Base-by-base conservation (phyloP, 805 yeast species). In the Wickerhamiella hasegawae region DNA sequence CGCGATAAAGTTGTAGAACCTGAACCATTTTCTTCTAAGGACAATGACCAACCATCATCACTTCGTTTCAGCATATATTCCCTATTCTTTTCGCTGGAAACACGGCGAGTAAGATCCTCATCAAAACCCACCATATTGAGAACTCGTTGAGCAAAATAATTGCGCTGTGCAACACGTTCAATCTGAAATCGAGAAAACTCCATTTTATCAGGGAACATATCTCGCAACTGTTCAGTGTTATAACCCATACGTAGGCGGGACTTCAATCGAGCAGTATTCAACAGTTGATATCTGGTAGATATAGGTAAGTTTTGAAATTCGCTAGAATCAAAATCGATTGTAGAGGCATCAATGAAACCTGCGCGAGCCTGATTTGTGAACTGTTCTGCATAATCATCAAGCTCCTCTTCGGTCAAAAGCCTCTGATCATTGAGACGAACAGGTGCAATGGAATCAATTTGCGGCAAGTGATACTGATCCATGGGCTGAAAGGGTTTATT, bases 171-270 rank as follows among this genome's bases (percentile, higher is more conserved):
- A 1, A 90, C 97, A 70, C 87, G 80, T 46, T 80, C 74, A 41
- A 90, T 81, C 54, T 90, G 99, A 54, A 90, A 90, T 46, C 69
- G 76, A 14, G 96, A 84, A 48, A 90, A 90, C 40, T 84, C 95
- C 71, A 81, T 66, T 35, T 85, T 72, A 47, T 80, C 66, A 0
- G 95, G 93, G 47, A 87, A 90, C 36, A 83, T 59, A 4, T 69
- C 60, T 44, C 81, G 80, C 24, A 90, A 61, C 49, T 90, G 96
- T n/a, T 80, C 84, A 38, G 84, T 81, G 0, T 87, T 65, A 50
- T 80, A 85, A 1, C 99, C 99, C 94, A 90, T 76, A 59, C 99
- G 73, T 52, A 90, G 66, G 39, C 99, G 61, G 0, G 96, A 85
- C 41, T 83, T 68, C 18, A 84, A 59, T 38, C 99, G 56, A 12